Evolutionary conservation across 1,284 basidiomycete species (phyloP).

Genomic region (Porodaedalea pini): DNA sequence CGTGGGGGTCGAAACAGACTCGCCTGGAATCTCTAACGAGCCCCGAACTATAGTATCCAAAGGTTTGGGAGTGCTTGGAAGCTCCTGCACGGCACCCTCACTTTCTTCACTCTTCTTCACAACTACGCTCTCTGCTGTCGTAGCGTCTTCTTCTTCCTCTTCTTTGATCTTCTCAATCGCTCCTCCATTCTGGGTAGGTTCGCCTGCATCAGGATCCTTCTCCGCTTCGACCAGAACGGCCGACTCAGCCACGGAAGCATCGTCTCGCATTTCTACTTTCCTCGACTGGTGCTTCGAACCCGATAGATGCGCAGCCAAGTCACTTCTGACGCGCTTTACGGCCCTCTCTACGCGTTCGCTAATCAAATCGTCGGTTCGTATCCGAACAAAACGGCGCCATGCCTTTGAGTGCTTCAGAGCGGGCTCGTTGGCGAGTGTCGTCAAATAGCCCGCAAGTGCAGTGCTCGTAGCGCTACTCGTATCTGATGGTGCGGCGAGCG

Average conservation of each 20-base stretch:
- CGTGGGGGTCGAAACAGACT: conserved; percentile 16
- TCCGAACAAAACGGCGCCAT: conserved; percentile 84
- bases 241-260: conserved; percentile 18
- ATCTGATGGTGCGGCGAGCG: conserved; percentile 18
- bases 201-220: conserved; percentile 18
- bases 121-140: conserved; percentile 23
- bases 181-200: neutral
- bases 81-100: conserved; percentile 12
- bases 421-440: conserved; percentile 66
- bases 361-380: conserved; percentile 81
- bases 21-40: conserved; percentile 17
- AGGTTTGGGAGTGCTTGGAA: conserved; percentile 15
- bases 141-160: conserved; percentile 31
- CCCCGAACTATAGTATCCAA: conserved; percentile 3
- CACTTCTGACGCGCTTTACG: conserved; percentile 82
- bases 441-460: conserved; percentile 76
- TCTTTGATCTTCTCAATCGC: conserved; percentile 28
- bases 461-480: conserved; percentile 43
- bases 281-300: conserved; percentile 24
- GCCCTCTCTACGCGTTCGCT: conserved; percentile 82
- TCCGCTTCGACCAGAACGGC: conserved; percentile 20
- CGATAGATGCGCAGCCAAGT: conserved; percentile 65
- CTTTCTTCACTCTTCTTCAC: conserved; percentile 2
- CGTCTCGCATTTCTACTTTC: conserved; percentile 31
- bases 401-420: conserved; percentile 58